A percentile compares a stretch with the other conserved stretches of the same genome.
Evolutionary conservation across 495 filamentous ascomycete genomes (phyloP).

Genomic region (Margaritispora aquatica): DNA sequence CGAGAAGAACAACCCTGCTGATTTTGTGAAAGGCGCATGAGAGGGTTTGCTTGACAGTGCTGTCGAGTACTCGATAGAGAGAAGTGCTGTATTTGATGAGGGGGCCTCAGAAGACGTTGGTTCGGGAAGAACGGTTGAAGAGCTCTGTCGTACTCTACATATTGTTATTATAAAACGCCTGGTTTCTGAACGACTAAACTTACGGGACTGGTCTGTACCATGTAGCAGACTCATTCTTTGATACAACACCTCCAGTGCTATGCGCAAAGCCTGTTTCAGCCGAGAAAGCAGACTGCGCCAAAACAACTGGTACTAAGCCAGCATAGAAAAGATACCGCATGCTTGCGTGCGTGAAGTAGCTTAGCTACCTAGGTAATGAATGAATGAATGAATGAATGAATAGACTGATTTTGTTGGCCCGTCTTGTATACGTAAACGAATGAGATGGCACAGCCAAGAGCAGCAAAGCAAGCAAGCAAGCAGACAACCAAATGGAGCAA

Average conservation of each 20-base stretch:
- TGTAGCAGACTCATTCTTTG: neutral
- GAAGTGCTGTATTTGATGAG: neutral
- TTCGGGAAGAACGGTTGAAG: neutral
- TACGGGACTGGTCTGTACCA: neutral
- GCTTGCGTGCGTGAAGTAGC: neutral
- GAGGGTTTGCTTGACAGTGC: neutral
- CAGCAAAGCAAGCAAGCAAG: neutral
- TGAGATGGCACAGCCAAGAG: slow-evolving; percentile 1
- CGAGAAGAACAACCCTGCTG: neutral
- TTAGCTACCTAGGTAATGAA: neutral
- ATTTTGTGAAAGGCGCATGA: neutral
- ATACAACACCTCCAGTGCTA: neutral
- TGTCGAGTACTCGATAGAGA: neutral
- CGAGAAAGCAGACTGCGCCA: neutral
- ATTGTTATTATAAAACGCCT: neutral
- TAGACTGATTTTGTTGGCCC: neutral
- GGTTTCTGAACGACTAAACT: neutral
- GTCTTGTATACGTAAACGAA: neutral
- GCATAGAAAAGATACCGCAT: slow-evolving; percentile 3
- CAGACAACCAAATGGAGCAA: neutral
- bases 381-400: neutral
- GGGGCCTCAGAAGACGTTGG: neutral
- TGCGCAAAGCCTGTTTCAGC: neutral
- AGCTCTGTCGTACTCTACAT: neutral
- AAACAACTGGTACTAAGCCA: neutral